Percentiles rank a stretch among this genome's conserved stretches.
Conservation (phyloP, 1,284 basidiomycete genomes). For the Fomitiporia mediterranea region DNA sequence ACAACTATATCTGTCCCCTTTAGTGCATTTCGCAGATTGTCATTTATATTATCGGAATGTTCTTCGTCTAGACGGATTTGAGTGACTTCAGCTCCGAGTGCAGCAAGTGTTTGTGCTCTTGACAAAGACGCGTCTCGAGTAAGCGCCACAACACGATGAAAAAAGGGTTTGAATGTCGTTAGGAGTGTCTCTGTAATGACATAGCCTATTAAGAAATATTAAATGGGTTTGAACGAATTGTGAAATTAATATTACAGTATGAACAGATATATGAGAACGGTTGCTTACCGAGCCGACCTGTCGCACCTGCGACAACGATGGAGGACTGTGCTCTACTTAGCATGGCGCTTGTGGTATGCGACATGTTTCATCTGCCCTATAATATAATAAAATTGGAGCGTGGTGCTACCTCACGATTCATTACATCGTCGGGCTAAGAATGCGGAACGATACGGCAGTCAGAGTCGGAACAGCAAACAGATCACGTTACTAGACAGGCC, state of each 20-base stretch:
- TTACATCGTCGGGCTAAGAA: too few species aligned
- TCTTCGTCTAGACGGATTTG: conserved; percentile 16
- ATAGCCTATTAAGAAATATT: conserved; percentile 14
- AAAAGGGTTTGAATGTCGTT: conserved; percentile 24
- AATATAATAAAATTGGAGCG: too few species aligned
- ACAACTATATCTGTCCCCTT: conserved; percentile 28
- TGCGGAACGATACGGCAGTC: too few species aligned
- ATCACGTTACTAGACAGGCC: too few species aligned
- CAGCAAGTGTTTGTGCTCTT: conserved; percentile 24
- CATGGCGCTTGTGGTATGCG: conserved; percentile 22
- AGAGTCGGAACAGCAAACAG: too few species aligned
- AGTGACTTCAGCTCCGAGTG: conserved; percentile 26
- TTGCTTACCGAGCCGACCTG: conserved; percentile 29
- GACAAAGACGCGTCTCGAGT: conserved; percentile 25
- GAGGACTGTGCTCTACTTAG: conserved; percentile 23
- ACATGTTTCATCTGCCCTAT: too few species aligned
- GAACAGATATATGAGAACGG: too few species aligned
- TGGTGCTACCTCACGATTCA: too few species aligned
- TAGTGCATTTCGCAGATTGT: conserved; percentile 22
- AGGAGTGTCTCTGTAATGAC: conserved; percentile 23
- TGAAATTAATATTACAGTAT: neutral
- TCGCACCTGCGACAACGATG: conserved; percentile 28
- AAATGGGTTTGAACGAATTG: neutral
- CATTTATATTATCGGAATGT: conserved; percentile 13
- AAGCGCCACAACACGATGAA: conserved; percentile 26